These are phyloP conservation scores for Colletotrichum aenigma DNA, from an alignment of 2,329 filamentous ascomycete genomes.

Conservation along the genomic window DNA sequence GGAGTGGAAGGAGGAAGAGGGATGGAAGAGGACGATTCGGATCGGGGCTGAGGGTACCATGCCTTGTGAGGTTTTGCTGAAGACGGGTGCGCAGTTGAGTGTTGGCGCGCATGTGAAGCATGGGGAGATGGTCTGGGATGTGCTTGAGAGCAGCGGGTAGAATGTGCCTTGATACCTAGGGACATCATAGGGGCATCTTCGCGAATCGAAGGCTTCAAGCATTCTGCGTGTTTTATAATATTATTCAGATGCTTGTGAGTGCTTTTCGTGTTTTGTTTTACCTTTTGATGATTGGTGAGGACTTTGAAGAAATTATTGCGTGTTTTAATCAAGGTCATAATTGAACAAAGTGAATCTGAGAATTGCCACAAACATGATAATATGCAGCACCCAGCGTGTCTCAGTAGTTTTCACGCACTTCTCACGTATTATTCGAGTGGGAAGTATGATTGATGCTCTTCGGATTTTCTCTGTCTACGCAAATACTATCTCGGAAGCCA, in stretches of 20 bases:
- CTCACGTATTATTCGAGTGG: not conserved
- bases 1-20: conserved; percentile 41
- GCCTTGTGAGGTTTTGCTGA: conserved; percentile 34
- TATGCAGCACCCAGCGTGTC: not conserved
- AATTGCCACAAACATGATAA: not conserved
- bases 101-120: conserved; percentile 25
- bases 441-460: not conserved
- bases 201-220: not conserved
- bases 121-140: conserved; percentile 33
- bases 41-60: conserved; percentile 35
- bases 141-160: conserved; percentile 30
- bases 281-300: not conserved
- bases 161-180: not conserved
- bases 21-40: conserved; percentile 40
- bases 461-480: not conserved
- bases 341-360: not conserved
- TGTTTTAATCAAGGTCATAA: not conserved
- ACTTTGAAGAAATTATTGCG: not conserved
- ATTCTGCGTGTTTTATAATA: not conserved
- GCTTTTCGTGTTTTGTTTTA: not conserved
- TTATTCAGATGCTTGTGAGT: not conserved
- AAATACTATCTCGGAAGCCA: not conserved
- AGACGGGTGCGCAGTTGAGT: conserved; percentile 12
- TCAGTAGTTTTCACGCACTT: fast-evolving
- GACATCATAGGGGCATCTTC: not conserved